Base-by-base conservation (phyloP, 352 stramenopile species). In the Phytophthora meadii region DNA sequence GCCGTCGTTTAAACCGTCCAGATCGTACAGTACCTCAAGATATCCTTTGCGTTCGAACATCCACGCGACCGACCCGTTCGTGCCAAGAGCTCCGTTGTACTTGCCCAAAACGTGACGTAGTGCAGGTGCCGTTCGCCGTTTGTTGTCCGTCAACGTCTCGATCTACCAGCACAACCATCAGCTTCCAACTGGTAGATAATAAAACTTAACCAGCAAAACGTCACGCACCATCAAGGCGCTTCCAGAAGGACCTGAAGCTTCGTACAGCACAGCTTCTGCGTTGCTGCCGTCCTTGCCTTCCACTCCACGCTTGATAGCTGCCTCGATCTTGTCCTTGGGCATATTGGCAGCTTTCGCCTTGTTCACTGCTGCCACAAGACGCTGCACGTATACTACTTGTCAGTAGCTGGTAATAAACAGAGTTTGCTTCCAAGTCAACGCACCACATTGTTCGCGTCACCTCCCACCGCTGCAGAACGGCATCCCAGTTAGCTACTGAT, bases 11-110 rank as follows among this genome's bases (percentile, higher is more conserved):
- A 12, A 27, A 30, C 6, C 2, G 17, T 37, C 27, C 2, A 5
- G 37, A 17, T 17, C 22, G 28, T 44, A 22, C 22, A 22, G 22
- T 22, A 94, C 84, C 76, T 94, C 84, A 25, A 94, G 65, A 65
- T 93, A 94, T 10, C 87, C 87, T 66, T 94, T 94, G 70, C 72
- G 82, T 57, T 93, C 82, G 52, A 92, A 94, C 84, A 92, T 93
- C 87, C 87, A 94, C 6, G 84, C 79, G 11, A 94, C 86, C 7
- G 86, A 93, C 37, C 86, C 83, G 51, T 74, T 94, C n/a, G 82
- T 91, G 27, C 83, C 86, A 22, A 94, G 60, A 44, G 74, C 70
- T 42, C 87, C 84, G 39, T 72, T 74, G 65, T 87, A 70, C 55
- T 94, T 93, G 76, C 81, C 77, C 51, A 93, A 48, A 40, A 92